Percentiles rank a stretch among this genome's conserved stretches.
These are phyloP conservation scores for Penicillium atrosanguineum DNA, from an alignment of 495 filamentous ascomycete species.

Conservation along the genomic window DNA sequence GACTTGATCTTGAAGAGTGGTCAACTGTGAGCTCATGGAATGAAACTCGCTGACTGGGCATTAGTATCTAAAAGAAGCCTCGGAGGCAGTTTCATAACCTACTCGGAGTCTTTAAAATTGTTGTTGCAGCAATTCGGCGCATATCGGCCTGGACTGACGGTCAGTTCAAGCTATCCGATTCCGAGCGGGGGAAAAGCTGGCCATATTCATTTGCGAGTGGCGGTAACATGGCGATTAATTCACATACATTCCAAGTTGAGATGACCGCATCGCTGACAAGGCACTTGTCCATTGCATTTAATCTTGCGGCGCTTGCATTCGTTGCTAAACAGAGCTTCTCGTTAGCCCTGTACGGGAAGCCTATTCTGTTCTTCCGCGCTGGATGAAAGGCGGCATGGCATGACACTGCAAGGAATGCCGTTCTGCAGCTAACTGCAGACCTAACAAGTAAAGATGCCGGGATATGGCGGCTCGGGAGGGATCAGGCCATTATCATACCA, in stretches of 20 bases:
- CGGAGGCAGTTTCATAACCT: conserved; percentile 18
- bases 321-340: conserved; percentile 47
- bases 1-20: conserved; percentile 79
- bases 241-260: conserved; percentile 72
- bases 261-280: conserved; percentile 87
- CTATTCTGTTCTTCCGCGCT: neutral
- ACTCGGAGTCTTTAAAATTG: conserved; percentile 81
- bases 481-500: conserved; percentile 58
- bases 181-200: neutral
- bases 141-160: conserved; percentile 57
- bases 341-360: conserved; percentile 14
- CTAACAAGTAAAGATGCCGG: neutral
- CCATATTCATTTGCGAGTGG: neutral
- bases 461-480: neutral
- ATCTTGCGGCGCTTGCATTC: conserved; percentile 95
- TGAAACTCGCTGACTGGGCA: conserved; percentile 63
- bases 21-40: conserved; percentile 71
- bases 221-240: neutral
- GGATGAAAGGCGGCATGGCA: conserved; percentile 10
- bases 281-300: conserved; percentile 89
- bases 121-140: conserved; percentile 85
- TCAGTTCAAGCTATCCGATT: conserved; percentile 6
- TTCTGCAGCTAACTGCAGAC: neutral
- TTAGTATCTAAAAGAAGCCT: conserved; percentile 8
- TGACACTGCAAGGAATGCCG: conserved; percentile 7